These are phyloP conservation scores for Nannochloris sp. DNA, from an alignment of 139 green algal species.

Conservation along the genomic window DNA sequence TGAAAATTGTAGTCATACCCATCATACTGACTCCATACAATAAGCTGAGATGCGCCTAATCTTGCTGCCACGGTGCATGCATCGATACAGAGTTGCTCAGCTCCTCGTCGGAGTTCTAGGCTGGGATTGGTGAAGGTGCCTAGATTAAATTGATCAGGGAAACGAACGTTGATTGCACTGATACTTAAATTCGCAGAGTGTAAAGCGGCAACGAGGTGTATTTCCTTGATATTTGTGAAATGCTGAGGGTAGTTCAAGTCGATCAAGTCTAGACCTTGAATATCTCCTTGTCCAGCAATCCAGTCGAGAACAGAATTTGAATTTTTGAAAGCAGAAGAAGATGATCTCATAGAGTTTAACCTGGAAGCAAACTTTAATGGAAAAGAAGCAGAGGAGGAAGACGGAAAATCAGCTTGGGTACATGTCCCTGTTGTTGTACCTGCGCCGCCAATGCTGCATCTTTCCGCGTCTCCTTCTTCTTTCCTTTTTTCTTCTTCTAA, in stretches of 20 bases:
- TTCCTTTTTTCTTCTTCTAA: not conserved
- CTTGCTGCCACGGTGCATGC: constrained; percentile 36
- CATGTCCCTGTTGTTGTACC: not conserved
- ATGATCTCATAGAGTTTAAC: constrained; percentile 55
- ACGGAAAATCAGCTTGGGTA: constrained; percentile 7
- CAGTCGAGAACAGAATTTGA: constrained; percentile 22
- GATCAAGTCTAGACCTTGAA: constrained; percentile 36
- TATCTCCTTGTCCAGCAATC: constrained; percentile 36
- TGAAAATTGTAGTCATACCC: constrained; percentile 59
- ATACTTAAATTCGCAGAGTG: not conserved
- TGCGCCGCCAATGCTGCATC: not conserved
- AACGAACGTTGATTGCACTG: constrained; percentile 31
- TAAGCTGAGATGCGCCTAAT: constrained; percentile 35
- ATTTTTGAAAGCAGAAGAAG: too few relatives aligned
- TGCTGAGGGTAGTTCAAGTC: constrained; percentile 64
- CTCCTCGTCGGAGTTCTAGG: not conserved
- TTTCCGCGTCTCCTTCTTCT: not conserved
- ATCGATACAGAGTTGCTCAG: constrained; percentile 26
- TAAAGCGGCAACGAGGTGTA: constrained; percentile 4
- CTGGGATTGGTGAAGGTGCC: constrained; percentile 49
- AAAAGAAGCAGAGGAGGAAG: too few relatives aligned
- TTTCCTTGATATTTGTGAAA: constrained; percentile 5
- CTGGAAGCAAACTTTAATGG: constrained; percentile 39
- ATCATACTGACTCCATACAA: constrained; percentile 49
- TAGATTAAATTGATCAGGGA: constrained; percentile 28